These are phyloP conservation scores for Aquilaria malaccensis DNA, from an alignment of 345 rosid species.

Conservation along the genomic window DNA sequence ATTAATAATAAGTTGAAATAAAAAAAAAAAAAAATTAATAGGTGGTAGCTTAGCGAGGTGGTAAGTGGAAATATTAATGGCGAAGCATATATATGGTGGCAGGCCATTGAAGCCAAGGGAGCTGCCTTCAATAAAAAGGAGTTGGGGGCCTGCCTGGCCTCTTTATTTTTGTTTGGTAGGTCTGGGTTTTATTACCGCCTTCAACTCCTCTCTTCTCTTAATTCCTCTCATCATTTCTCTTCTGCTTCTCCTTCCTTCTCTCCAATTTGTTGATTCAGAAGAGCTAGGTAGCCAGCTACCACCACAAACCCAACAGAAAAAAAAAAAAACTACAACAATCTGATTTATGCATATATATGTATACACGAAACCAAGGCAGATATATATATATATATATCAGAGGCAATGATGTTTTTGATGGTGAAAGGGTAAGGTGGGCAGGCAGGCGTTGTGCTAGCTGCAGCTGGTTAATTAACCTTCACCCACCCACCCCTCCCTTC, in stretches of 20 bases:
- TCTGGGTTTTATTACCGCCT: constrained; percentile 55
- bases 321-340: not conserved
- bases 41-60: too few relatives aligned
- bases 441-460: constrained; percentile 6
- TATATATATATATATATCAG: constrained; percentile 25
- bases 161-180: constrained; percentile 52
- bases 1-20: not conserved
- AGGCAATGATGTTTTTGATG: constrained; percentile 43
- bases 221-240: not conserved
- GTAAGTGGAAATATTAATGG: constrained; percentile 30
- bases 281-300: constrained; percentile 13
- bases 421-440: constrained; percentile 29
- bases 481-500: constrained; percentile 55
- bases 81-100: constrained; percentile 39
- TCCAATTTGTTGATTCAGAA: not conserved
- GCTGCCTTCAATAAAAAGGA: constrained; percentile 45
- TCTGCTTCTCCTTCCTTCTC: constrained; percentile 7
- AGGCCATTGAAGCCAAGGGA: constrained; percentile 72
- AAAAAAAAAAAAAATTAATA: not conserved
- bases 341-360: not conserved
- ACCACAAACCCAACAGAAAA: not conserved
- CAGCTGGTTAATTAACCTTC: constrained; percentile 35
- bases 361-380: not conserved
- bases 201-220: constrained; percentile 20
- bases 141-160: constrained; percentile 9